Base-by-base conservation (phyloP, 495 filamentous ascomycete species). In the Aspergillus mulundensis region DNA sequence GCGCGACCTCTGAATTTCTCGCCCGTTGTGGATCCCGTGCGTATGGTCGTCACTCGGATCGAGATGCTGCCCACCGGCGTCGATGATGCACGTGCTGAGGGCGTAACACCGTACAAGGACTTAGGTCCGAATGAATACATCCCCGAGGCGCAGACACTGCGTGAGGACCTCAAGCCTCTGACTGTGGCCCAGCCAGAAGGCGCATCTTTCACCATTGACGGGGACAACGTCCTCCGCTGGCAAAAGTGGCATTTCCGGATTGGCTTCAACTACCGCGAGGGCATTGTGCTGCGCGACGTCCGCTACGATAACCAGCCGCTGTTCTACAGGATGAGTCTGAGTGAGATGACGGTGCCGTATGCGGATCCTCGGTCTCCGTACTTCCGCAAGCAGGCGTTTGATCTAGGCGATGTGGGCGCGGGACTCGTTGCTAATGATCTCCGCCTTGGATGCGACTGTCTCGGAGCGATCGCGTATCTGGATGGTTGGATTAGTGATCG, bases 161-260 rank as follows among this genome's bases (percentile, higher is more conserved):
- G n/a, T n/a, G n/a, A n/a, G n/a, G n/a, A n/a, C n/a, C n/a, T n/a
- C n/a, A n/a, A n/a, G n/a, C n/a, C n/a, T n/a, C n/a, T n/a, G n/a
- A n/a, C n/a, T n/a, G 82, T 95, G 0, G 66, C 85, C 12, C 90
- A 95, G 61, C 90, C 90, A 0, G 79, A 92, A 53, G 90, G 90
- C 0, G 81, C 83, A 5, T 89, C 86, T 3, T 95, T 95, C 70
- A 62, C 55, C 19, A 63, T 60, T 1, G n/a, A 66, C 0, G 82
- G 79, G 0, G 73, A 78, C 36, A 62, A 68, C 5, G 53, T 81
- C 5, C 50, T 30, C 1, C n/a, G n/a, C n/a, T 88, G 85, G 85
- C 82, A 88, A 64, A 87, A 87, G 56, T 88, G 86, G 86, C 66
- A 68, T 6, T 81, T 88, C 65, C 73, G 80, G 16, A 73, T 89